A percentile compares a stretch with the other conserved stretches of the same genome.
Evolutionary conservation across 1,284 basidiomycete species (phyloP).

Genomic region (Cystobasidium sp.): DNA sequence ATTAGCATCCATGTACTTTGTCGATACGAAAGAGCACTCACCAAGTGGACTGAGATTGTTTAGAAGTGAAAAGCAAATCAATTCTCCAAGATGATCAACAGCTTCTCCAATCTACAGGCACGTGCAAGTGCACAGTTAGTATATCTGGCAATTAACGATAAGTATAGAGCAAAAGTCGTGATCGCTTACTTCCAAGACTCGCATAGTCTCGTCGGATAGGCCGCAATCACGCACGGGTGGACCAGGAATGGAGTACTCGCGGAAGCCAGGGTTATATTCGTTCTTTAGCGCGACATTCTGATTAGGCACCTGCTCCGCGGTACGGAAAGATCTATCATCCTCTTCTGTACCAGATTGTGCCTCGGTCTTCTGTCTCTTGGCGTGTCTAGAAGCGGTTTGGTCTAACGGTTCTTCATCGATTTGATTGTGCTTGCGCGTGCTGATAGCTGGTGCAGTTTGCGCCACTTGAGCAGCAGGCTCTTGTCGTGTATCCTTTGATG

Average conservation of each 20-base stretch:
- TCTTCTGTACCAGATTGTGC: background rate
- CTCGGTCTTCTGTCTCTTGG: slow-evolving; percentile 10
- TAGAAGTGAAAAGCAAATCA: slow-evolving; percentile 29
- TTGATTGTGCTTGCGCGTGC: too few relatives aligned
- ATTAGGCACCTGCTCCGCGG: background rate
- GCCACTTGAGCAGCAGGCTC: too few relatives aligned
- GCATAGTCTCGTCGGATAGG: slow-evolving; percentile 20
- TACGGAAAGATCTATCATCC: background rate
- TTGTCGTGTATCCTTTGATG: background rate
- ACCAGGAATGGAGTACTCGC: slow-evolving; percentile 20
- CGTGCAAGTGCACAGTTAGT: background rate
- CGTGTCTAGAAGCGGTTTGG: background rate
- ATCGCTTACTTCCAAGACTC: slow-evolving; percentile 34
- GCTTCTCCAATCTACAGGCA: slow-evolving; percentile 20
- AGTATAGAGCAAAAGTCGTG: background rate
- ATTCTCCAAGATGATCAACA: slow-evolving; percentile 30
- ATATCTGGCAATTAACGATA: background rate
- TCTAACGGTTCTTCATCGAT: background rate
- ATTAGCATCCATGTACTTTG: too few relatives aligned
- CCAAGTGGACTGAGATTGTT: slow-evolving; percentile 36
- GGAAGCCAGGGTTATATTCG: slow-evolving; percentile 1
- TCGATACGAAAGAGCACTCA: background rate
- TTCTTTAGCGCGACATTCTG: background rate
- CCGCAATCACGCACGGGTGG: slow-evolving; percentile 3
- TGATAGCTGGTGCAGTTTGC: too few relatives aligned